A percentile compares a stretch with the other conserved stretches of the same genome.
These are phyloP conservation scores for Rhodamnia rubescens DNA, from an alignment of 345 rosid genomes.

Conservation along the genomic window DNA sequence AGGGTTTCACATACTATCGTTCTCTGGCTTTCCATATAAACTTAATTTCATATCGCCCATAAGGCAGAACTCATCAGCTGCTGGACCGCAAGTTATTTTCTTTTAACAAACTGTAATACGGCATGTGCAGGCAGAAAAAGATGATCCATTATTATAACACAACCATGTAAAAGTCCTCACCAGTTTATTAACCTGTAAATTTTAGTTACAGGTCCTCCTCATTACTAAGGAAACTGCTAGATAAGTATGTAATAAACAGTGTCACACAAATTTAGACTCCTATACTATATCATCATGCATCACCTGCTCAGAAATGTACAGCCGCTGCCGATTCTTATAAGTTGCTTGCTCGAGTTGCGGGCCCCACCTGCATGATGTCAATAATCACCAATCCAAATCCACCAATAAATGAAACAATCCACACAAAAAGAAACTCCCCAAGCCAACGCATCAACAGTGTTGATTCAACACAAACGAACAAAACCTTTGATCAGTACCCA, in stretches of 20 bases:
- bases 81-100: not conserved
- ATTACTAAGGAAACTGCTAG: not conserved
- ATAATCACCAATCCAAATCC: not conserved
- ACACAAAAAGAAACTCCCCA: not conserved
- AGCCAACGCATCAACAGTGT: not conserved
- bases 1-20: not conserved
- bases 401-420: not conserved
- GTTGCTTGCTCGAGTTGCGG: slow-evolving; percentile 81
- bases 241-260: not conserved
- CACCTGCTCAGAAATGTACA: slow-evolving; percentile 80
- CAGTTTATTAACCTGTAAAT: not conserved
- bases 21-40: not conserved
- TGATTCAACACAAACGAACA: not conserved
- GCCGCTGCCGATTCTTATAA: slow-evolving; percentile 78
- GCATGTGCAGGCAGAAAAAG: not conserved
- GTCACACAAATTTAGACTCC: not conserved
- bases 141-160: not conserved
- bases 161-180: not conserved
- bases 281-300: not conserved
- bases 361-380: slow-evolving; percentile 53
- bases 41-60: not conserved
- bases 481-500: not conserved
- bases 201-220: not conserved
- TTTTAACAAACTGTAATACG: not conserved
- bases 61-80: not conserved